Evolutionary conservation across 1,284 basidiomycete genomes (phyloP).

Genomic region (Chiua sp.): DNA sequence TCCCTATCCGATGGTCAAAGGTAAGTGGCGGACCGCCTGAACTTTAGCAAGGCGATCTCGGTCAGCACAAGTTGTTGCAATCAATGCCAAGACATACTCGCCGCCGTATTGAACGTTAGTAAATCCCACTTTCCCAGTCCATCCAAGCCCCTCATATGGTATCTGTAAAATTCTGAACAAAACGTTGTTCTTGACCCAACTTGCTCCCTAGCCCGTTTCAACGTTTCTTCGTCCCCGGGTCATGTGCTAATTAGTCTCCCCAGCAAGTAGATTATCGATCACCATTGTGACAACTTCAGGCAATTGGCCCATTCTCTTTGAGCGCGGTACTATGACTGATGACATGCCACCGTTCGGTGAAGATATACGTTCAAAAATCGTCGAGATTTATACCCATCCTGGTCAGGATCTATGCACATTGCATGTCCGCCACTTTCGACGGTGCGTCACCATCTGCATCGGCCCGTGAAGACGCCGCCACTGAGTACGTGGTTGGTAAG

Average conservation of each 20-base stretch:
- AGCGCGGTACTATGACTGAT: slow-evolving; percentile 61
- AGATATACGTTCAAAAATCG: slow-evolving; percentile 83
- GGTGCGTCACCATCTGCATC: slow-evolving; percentile 70
- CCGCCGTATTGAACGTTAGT: slow-evolving; percentile 65
- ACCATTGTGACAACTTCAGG: slow-evolving; percentile 86
- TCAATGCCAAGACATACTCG: slow-evolving; percentile 39
- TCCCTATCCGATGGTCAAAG: slow-evolving; percentile 83
- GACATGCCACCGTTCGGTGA: slow-evolving; percentile 65
- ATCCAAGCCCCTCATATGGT: slow-evolving; percentile 64
- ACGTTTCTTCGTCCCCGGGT: slow-evolving; percentile 27
- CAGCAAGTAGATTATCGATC: slow-evolving; percentile 79
- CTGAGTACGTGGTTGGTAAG: slow-evolving; percentile 57
- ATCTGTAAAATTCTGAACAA: slow-evolving; percentile 74
- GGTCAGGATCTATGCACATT: slow-evolving; percentile 80
- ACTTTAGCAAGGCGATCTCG: slow-evolving; percentile 41
- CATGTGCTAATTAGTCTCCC: slow-evolving; percentile 52
- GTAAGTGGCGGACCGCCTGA: slow-evolving; percentile 76
- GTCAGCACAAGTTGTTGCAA: not conserved
- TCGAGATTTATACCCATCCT: slow-evolving; percentile 78
- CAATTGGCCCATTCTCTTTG: slow-evolving; percentile 69
- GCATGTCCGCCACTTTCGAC: slow-evolving; percentile 76
- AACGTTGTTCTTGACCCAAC: slow-evolving; percentile 32
- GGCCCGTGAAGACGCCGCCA: slow-evolving; percentile 64
- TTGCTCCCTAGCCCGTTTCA: slow-evolving; percentile 31
- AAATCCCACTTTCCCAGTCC: slow-evolving; percentile 73